A percentile compares a stretch with the other conserved stretches of the same genome.
Evolutionary conservation across 179 eudicot genomes (phyloP).

Genomic region (Actinidia polygama): DNA sequence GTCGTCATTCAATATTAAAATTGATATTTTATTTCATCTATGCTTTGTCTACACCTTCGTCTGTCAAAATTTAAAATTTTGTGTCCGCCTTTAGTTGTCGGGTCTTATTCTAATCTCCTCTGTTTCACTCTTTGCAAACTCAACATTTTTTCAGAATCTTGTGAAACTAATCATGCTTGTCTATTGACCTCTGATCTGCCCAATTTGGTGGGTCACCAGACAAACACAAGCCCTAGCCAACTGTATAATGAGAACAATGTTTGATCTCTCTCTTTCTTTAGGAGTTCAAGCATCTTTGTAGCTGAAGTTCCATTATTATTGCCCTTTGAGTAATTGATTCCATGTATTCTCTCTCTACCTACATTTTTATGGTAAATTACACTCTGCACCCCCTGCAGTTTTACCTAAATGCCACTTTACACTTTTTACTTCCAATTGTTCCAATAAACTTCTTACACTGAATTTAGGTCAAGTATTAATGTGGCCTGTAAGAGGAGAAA

Average conservation of each 20-base stretch:
- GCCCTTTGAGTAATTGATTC: constrained; percentile 18
- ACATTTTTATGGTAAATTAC: no score
- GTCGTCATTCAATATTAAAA: no score
- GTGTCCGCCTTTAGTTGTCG: no score
- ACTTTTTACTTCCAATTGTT: no score
- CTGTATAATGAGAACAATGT: constrained; percentile 18
- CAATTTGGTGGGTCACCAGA: constrained; percentile 43
- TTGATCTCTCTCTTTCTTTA: constrained; percentile 5
- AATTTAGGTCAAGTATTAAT: no score
- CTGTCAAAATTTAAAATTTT: no score
- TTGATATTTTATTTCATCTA: no score
- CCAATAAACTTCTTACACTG: no score
- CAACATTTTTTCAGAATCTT: constrained; percentile 13
- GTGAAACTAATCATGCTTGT: constrained; percentile 36
- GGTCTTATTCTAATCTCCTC: neutral
- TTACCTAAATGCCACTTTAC: no score
- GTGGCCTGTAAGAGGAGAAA: no score
- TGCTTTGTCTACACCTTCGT: no score
- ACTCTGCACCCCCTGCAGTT: no score
- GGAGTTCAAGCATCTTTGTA: constrained; percentile 32
- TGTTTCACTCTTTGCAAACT: constrained; percentile 12
- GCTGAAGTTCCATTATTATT: constrained; percentile 27
- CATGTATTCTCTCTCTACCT: neutral
- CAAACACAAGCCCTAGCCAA: constrained; percentile 39
- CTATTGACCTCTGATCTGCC: constrained; percentile 18